A percentile compares a stretch with the other conserved stretches of the same genome.
phyloP scores from a whole-genome alignment of 768 basidiomycete genomes.

The Russula abietina region DNA sequence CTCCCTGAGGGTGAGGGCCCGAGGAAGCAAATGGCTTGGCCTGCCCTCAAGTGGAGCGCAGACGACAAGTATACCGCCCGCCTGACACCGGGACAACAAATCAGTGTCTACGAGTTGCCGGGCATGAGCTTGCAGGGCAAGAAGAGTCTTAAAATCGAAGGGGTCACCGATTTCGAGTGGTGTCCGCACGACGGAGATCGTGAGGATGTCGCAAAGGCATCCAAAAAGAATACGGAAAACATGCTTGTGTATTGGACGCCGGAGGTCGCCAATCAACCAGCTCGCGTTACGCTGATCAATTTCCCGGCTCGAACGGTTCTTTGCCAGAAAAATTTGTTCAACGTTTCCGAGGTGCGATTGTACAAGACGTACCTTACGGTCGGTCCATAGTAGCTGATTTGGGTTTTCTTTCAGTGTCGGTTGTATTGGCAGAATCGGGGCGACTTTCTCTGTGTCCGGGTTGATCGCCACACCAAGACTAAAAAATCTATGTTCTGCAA shows the following conservation, averaged over 20 bases:
- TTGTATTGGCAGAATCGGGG: slow-evolving; percentile 98
- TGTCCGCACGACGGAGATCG: slow-evolving; percentile 86
- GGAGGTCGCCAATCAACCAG: slow-evolving; percentile 93
- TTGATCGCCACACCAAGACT: slow-evolving; percentile 97
- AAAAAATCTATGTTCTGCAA: slow-evolving; percentile 99
- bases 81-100: slow-evolving; percentile 83
- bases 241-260: slow-evolving; percentile 98
- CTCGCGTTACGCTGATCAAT: slow-evolving; percentile 86
- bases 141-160: slow-evolving; percentile 96
- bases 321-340: slow-evolving; percentile 95
- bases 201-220: slow-evolving; percentile 52
- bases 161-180: slow-evolving; percentile 98
- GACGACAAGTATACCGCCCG: slow-evolving; percentile 95
- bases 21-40: slow-evolving; percentile 91
- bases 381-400: not conserved
- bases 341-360: slow-evolving; percentile 82
- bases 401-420: slow-evolving; percentile 63
- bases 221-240: slow-evolving; percentile 75
- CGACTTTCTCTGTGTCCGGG: slow-evolving; percentile 97
- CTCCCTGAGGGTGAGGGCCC: slow-evolving; percentile 51
- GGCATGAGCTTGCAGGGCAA: slow-evolving; percentile 91
- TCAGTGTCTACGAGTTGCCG: slow-evolving; percentile 94
- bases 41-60: slow-evolving; percentile 92
- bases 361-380: not conserved
- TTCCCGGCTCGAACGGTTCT: slow-evolving; percentile 81